These are phyloP conservation scores for Apophysomyces sp. DNA, from an alignment of 371 early-diverging fungal genomes.

Conservation along the genomic window DNA sequence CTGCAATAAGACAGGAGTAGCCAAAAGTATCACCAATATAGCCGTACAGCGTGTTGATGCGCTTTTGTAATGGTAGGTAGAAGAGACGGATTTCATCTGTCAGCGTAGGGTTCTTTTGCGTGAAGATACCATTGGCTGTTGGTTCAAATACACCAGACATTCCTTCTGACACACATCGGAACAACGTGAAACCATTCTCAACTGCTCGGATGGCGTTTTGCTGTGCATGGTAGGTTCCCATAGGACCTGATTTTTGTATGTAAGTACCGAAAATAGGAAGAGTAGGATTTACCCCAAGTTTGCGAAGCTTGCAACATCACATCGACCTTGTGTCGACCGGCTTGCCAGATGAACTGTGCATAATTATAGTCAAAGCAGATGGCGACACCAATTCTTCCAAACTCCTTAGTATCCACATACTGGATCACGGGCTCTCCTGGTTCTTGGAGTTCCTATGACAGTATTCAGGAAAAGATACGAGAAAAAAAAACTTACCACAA, in stretches of 20 bases:
- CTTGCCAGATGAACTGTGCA: conserved; percentile 49
- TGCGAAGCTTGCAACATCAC: conserved; percentile 56
- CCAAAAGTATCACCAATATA: conserved; percentile 41
- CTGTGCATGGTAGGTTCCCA: conserved; percentile 48
- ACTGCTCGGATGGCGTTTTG: conserved; percentile 47
- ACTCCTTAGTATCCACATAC: conserved; percentile 42
- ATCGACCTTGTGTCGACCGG: conserved; percentile 45
- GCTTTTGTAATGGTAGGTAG: conserved; percentile 47
- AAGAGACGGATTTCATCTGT: conserved; percentile 38
- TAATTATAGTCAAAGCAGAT: conserved; percentile 62
- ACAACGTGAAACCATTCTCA: conserved; percentile 55
- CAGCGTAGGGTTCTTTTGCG: conserved; percentile 42
- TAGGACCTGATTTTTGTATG: conserved; percentile 23
- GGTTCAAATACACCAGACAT: conserved; percentile 52
- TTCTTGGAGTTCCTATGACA: conserved; percentile 26
- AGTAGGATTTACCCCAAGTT: conserved; percentile 47
- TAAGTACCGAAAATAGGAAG: neutral
- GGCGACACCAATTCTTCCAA: conserved; percentile 51
- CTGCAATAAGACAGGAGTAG: conserved; percentile 34
- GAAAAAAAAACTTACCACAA: conserved; percentile 24
- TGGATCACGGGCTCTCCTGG: conserved; percentile 47
- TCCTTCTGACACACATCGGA: conserved; percentile 54
- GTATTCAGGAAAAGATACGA: neutral
- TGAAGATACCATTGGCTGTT: conserved; percentile 36
- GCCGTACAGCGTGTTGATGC: conserved; percentile 43